Evolutionary conservation across 495 filamentous ascomycete species (phyloP).

Genomic region (Trichocladium uniseriatum): DNA sequence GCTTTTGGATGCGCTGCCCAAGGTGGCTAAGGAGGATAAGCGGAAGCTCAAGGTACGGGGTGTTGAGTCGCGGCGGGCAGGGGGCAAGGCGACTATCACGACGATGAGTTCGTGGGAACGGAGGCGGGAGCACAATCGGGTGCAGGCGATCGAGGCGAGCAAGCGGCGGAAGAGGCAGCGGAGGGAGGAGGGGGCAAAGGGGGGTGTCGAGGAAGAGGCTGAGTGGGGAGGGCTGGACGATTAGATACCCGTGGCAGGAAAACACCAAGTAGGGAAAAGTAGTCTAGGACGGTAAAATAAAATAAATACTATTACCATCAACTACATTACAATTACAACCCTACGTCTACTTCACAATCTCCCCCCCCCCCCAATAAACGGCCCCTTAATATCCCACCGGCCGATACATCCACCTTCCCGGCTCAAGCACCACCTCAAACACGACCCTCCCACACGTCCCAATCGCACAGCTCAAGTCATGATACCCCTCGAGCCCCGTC

Average conservation of each 20-base stretch:
- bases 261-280: background rate
- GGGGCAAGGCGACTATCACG: constrained; percentile 56
- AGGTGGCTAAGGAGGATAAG: constrained; percentile 70
- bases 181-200: constrained; percentile 21
- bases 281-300: background rate
- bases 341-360: no score
- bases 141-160: constrained; percentile 63
- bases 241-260: constrained; percentile 2
- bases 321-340: background rate
- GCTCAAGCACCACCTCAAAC: constrained; percentile 62
- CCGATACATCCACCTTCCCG: constrained; percentile 31
- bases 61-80: constrained; percentile 59
- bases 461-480: constrained; percentile 73
- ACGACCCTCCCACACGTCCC: constrained; percentile 64
- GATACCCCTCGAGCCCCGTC: constrained; percentile 66
- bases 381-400: constrained; percentile 7
- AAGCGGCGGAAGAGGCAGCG: constrained; percentile 45
- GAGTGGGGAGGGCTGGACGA: constrained; percentile 61
- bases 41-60: constrained; percentile 73
- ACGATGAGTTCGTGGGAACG: constrained; percentile 89
- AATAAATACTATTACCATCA: no score
- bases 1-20: constrained; percentile 81
- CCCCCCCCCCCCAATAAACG: background rate
- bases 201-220: constrained; percentile 31
- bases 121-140: constrained; percentile 63